Base-by-base conservation (phyloP, 1,139 yeast genomes). In the Pneumocystis jirovecii region DNA sequence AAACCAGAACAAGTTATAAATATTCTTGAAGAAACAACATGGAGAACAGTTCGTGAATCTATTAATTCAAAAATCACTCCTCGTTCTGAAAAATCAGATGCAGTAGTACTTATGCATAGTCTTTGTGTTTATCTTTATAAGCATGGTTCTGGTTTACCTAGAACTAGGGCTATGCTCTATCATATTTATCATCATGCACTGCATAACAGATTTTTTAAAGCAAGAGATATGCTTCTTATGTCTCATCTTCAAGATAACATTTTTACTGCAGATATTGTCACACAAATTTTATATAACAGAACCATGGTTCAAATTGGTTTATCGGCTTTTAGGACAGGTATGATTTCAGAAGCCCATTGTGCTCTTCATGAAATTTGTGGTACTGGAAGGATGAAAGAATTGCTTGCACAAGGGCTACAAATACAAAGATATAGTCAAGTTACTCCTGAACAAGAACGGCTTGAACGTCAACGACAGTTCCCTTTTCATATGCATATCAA, bases 401-500 rank as follows among this genome's bases (percentile, higher is more conserved):
- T 93, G 69, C 82, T 95, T 70, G 97, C 97, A 67, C 99, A 93
- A 80, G 96, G 96, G 67, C 83, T 85, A 73, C 87, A 83, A 74
- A 65, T 67, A 64, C 72, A 70, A 62, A 83, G 89, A 75, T 85
- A 82, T 74, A 79, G 79, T 74, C 85, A 83, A 68, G 81, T 83
- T 44, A 77, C 84, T 65, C 76, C 79, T 29, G 82, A 81, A 69
- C 73, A 70, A 60, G 73, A 71, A 63, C 65, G 69, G 25, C 64
- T 69, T 21, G 93, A 86, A 74, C 87, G 83, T 74, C 95, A 87
- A 76, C 87, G 91, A 75, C 83, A 90, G 75, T 82, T 93, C 74
- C 99, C 99, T 68, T 95, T 88, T 87, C 98, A 95, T 78, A 91
- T 89, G 87, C 99, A 95, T 79, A 90, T 95, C 76, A 95, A 95